Evolutionary conservation across 176 grass and related monocot genomes (phyloP).

Genomic region (Avena insularis): DNA sequence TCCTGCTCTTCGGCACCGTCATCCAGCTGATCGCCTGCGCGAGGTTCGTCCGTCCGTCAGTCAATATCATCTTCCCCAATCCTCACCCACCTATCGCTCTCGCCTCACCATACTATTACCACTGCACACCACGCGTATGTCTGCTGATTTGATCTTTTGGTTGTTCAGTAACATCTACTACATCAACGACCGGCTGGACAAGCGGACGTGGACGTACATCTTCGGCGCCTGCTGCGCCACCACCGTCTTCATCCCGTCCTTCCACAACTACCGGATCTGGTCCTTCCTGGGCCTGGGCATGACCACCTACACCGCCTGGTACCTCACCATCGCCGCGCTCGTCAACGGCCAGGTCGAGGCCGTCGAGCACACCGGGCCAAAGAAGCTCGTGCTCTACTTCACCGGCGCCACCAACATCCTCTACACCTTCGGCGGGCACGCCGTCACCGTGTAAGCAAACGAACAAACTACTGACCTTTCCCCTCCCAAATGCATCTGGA

Average conservation of each 20-base stretch:
- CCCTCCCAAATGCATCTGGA: no score
- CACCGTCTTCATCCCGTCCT: constrained; percentile 84
- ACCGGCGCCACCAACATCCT: constrained; percentile 95
- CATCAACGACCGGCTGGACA: constrained; percentile 89
- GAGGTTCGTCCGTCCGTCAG: constrained; percentile 35
- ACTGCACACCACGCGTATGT: background rate
- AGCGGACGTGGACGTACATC: constrained; percentile 92
- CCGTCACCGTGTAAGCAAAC: constrained; percentile 74
- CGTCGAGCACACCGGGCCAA: constrained; percentile 57
- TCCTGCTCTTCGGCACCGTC: constrained; percentile 82
- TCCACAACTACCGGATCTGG: constrained; percentile 97
- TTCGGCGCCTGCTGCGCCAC: constrained; percentile 91
- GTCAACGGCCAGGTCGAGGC: constrained; percentile 70
- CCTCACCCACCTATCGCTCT: constrained; percentile 3
- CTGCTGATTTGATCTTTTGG: background rate
- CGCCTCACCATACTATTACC: background rate
- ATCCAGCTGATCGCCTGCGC: constrained; percentile 82
- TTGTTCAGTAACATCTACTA: constrained; percentile 72
- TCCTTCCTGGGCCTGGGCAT: constrained; percentile 88
- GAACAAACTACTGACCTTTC: no score
- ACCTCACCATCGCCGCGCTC: constrained; percentile 76
- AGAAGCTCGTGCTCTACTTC: constrained; percentile 84
- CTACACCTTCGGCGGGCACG: constrained; percentile 93
- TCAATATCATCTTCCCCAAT: background rate
- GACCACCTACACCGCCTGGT: constrained; percentile 92